phyloP scores from a whole-genome alignment of 805 yeast genomes.

The Candida oleophila region DNA sequence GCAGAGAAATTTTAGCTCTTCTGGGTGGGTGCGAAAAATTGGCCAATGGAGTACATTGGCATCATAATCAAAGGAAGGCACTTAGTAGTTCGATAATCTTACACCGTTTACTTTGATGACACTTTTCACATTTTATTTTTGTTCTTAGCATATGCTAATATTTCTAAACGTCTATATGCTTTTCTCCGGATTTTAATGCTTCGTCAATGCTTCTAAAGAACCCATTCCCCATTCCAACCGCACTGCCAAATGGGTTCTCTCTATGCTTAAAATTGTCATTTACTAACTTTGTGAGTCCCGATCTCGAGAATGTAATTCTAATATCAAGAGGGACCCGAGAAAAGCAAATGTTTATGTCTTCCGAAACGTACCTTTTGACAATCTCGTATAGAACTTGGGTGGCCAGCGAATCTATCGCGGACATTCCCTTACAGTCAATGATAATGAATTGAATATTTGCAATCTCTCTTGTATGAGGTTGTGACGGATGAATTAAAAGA shows the following conservation, averaged over 20 bases:
- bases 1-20: too few species aligned
- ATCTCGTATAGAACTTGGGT: constrained; percentile 68
- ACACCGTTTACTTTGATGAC: too few species aligned
- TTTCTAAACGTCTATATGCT: background rate
- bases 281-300: constrained; percentile 50
- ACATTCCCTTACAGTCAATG: constrained; percentile 81
- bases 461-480: constrained; percentile 48
- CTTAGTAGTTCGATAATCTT: too few species aligned
- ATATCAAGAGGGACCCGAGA: constrained; percentile 57
- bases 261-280: constrained; percentile 14
- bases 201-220: constrained; percentile 55
- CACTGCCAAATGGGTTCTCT: constrained; percentile 1
- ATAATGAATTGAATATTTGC: constrained; percentile 52
- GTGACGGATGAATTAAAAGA: constrained; percentile 71
- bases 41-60: too few species aligned
- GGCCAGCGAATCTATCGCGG: constrained; percentile 75
- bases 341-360: constrained; percentile 58
- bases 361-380: constrained; percentile 48
- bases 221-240: constrained; percentile 16
- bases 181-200: constrained; percentile 35
- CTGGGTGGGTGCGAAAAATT: too few species aligned
- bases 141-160: background rate
- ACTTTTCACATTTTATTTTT: too few species aligned
- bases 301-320: constrained; percentile 46
- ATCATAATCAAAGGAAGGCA: too few species aligned